A percentile compares a stretch with the other conserved stretches of the same genome.
These are phyloP conservation scores for Lasiodiplodia hormozganensis DNA, from an alignment of 2,329 filamentous ascomycete species.

Conservation along the genomic window DNA sequence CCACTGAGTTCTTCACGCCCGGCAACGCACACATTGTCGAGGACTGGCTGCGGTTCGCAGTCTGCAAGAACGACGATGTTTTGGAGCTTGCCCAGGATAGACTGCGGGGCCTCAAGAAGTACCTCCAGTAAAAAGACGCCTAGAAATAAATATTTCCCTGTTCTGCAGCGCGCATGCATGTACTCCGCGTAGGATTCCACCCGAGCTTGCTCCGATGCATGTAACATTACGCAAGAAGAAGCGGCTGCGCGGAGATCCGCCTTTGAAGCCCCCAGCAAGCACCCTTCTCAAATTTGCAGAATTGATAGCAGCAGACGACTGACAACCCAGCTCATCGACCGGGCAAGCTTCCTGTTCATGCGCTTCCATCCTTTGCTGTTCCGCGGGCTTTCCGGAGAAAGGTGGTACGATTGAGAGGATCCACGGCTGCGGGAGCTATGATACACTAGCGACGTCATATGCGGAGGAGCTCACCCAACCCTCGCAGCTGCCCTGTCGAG, in stretches of 20 bases:
- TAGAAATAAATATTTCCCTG: slow-evolving; percentile 55
- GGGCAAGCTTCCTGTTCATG: not conserved
- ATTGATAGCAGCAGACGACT: not conserved
- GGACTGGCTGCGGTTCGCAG: slow-evolving; percentile 92
- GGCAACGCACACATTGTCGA: slow-evolving; percentile 83
- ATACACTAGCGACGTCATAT: slow-evolving; percentile 25
- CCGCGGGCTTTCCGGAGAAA: not conserved
- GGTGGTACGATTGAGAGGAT: not conserved
- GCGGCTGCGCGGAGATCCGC: not conserved
- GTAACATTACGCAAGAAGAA: not conserved
- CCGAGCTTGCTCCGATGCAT: slow-evolving; percentile 15
- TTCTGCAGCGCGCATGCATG: slow-evolving; percentile 32
- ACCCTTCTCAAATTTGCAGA: not conserved
- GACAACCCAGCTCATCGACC: not conserved
- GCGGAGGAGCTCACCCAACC: slow-evolving; percentile 23
- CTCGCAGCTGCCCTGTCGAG: slow-evolving; percentile 19
- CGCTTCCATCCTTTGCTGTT: not conserved
- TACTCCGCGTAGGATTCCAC: not conserved
- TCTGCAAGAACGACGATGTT: slow-evolving; percentile 93
- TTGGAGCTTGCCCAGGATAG: slow-evolving; percentile 59
- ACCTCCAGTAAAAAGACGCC: slow-evolving; percentile 15
- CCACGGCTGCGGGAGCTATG: slow-evolving; percentile 26
- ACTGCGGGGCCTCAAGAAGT: slow-evolving; percentile 51
- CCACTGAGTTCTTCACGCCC: slow-evolving; percentile 95
- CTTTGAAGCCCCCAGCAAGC: not conserved